Evolutionary conservation across 2,329 filamentous ascomycete genomes (phyloP), one percentile per base, ranked within the genome.

Genomic region (Nigrospora sphaerica): DNA sequence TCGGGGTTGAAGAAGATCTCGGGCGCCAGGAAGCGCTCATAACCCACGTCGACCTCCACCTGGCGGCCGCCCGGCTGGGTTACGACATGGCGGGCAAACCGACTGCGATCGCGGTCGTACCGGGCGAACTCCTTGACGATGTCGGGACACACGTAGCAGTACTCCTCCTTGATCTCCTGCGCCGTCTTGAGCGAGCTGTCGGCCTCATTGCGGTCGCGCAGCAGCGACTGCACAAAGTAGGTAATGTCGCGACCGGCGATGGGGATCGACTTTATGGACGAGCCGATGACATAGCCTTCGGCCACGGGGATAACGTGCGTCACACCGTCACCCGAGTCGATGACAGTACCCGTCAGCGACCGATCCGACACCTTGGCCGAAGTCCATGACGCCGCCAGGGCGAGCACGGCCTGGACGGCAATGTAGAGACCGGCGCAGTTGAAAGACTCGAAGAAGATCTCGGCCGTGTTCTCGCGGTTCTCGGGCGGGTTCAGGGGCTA

Each of bases 1-100:
- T 98, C 93, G 31, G 93, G 93, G 71, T 98, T 98, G 81, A 98
- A 98, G 72, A 98, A 98, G 63, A 98, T 98, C 68, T 98, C 93
- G 19, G 95, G 95, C 3, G 93, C 93, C 49, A 98, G 77, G 78
- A 98, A 98, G 32, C 93, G 87, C 69, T 98, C 93, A 71, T 97
- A 98, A 45, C 93, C 93, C 45, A 98, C 88, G 60, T 98, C 95
- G 40, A 98, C 89, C 2, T 75, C 80, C 18, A 92, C 84, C 57
- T 87, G 83, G 57, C 87, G 85, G 52, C 93, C 93, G 57, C 91
- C 92, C 23, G 90, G 85, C 49, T 93, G 84, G 47, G 81, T 83
- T 48, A 96, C 90, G 17, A 85, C 83, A 69, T 98, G 91, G 71
- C 95, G 89, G 58, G 86, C 78, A 71, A 98, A 95, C 41, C 90